Base-by-base conservation (phyloP, 495 filamentous ascomycete species). In the Penicillium angulare region DNA sequence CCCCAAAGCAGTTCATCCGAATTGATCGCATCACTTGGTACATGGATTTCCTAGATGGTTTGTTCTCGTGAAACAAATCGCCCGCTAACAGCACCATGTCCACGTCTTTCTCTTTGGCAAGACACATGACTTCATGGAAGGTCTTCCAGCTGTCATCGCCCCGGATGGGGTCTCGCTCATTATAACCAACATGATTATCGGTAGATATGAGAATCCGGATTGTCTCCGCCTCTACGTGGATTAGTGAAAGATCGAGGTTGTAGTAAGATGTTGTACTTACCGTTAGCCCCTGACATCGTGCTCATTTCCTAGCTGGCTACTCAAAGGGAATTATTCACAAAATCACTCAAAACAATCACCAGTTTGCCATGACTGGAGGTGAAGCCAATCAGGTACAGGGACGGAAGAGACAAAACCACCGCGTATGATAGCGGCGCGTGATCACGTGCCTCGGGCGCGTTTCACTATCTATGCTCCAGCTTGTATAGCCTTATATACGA, bases 41-140 rank as follows among this genome's bases (percentile, higher is more conserved):
- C 87, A 99, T 90, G 27, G 90, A 80, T 60, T 96, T 95, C 36
- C 95, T 80, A n/a, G 89, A 95, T 5, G 93, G 93, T 63, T 95
- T 96, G 60, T 99, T 99, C 54, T 99, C 93, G 65, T 99, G 93
- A 69, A 99, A 99, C 2, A 99, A 79, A 62, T 99, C 93, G 21
- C 93, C 93, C 7, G 84, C 92, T 16, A 97, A 79, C 9, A 99
- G 78, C 6, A 99, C 86, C 95, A 97, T 97, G 70, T 99, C 93
- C 47, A 88, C 93, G 73, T 97, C 95, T 36, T 80, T 79, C 38
- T 88, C 81, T 65, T 86, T 89, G 8, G 92, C 93, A 12, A 97
- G 69, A 50, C 84, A 86, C 89, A 99, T 96, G 36, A 96, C 80
- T 65, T 99, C 93, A 59, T 97, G 86, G 70, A 99, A 99, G 44